A percentile compares a stretch with the other conserved stretches of the same genome.
These are phyloP conservation scores for Melaleuca quinquenervia DNA, from an alignment of 345 rosid genomes.

Conservation along the genomic window DNA sequence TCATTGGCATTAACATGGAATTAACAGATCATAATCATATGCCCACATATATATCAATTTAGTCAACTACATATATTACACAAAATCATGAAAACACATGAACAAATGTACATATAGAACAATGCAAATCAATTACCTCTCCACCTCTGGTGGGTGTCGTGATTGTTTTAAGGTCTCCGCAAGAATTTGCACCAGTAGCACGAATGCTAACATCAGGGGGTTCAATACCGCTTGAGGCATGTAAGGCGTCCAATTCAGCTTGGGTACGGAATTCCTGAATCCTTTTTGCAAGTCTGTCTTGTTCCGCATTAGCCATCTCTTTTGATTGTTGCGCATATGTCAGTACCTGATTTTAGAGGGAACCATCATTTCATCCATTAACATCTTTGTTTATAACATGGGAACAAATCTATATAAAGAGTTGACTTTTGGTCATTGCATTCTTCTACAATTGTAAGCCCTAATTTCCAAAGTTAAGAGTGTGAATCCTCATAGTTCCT, in stretches of 20 bases:
- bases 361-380: background rate
- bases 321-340: slow-evolving; percentile 79
- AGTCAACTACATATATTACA: background rate
- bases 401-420: background rate
- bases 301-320: slow-evolving; percentile 64
- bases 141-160: slow-evolving; percentile 40
- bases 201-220: slow-evolving; percentile 33
- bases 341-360: slow-evolving; percentile 37
- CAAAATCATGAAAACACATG: background rate
- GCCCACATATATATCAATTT: background rate
- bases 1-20: background rate
- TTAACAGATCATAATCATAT: background rate
- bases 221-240: slow-evolving; percentile 29
- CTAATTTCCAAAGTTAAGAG: background rate
- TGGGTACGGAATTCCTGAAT: slow-evolving; percentile 90
- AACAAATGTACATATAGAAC: background rate
- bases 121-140: slow-evolving; percentile 37
- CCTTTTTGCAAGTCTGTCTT: slow-evolving; percentile 73
- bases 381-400: background rate
- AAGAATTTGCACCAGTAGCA: slow-evolving; percentile 29
- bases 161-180: slow-evolving; percentile 38
- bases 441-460: background rate
- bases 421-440: background rate
- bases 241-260: slow-evolving; percentile 50
- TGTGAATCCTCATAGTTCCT: background rate